These are phyloP conservation scores for Nakataea oryzae DNA, from an alignment of 2,329 filamentous ascomycete species.

Conservation along the genomic window DNA sequence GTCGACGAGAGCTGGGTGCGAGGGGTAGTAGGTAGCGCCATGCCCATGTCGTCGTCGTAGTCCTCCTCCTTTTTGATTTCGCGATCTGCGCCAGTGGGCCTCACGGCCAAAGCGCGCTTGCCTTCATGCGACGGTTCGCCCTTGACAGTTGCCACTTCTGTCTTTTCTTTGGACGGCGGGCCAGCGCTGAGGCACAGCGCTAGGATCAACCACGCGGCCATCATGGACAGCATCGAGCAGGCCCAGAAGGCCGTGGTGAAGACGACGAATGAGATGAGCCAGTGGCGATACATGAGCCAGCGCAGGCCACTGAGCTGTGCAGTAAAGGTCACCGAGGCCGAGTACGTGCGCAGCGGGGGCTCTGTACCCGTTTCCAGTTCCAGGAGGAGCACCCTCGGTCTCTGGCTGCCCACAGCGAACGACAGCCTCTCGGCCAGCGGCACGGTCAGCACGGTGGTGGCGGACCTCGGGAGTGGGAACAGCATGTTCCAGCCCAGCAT, in stretches of 20 bases:
- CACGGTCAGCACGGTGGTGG: constrained; percentile 54
- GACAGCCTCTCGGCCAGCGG: constrained; percentile 63
- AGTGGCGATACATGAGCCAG: constrained; percentile 82
- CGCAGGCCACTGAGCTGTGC: constrained; percentile 68
- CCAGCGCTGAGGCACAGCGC: constrained; percentile 13
- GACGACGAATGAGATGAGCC: constrained; percentile 55
- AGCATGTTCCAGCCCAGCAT: constrained; percentile 62
- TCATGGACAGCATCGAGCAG: constrained; percentile 59
- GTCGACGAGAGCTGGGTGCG: background rate
- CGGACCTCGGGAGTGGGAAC: constrained; percentile 42
- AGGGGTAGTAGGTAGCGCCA: background rate
- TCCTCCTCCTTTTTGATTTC: constrained; percentile 2
- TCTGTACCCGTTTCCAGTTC: constrained; percentile 51
- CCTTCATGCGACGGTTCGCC: background rate
- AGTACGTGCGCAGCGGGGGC: constrained; percentile 65
- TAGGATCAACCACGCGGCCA: constrained; percentile 52
- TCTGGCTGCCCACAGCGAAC: constrained; percentile 36
- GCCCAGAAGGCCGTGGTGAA: constrained; percentile 69
- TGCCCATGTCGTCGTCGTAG: background rate
- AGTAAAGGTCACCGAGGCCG: constrained; percentile 54
- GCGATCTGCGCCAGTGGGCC: background rate
- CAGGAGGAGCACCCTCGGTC: constrained; percentile 37
- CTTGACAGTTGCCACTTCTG: background rate
- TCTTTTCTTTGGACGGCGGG: background rate
- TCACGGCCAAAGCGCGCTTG: background rate